Conservation (phyloP, 805 yeast genomes). For the Dipodascus albidus region DNA sequence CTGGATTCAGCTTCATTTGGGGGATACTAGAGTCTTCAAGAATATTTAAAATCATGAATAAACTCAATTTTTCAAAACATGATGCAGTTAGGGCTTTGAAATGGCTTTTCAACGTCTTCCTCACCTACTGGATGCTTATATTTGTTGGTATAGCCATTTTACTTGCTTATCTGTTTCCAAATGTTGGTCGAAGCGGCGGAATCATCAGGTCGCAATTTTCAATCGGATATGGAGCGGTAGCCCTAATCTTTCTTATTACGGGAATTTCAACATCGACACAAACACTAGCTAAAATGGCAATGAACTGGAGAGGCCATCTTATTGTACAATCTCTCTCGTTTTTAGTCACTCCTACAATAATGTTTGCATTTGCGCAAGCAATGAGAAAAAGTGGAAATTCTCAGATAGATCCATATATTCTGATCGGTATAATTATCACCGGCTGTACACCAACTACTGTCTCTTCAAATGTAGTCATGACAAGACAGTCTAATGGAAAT, state of each 20-base stretch:
- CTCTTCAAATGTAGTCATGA: constrained; percentile 87
- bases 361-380: constrained; percentile 63
- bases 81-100: not conserved
- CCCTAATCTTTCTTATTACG: constrained; percentile 68
- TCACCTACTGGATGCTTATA: constrained; percentile 64
- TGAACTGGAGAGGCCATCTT: constrained; percentile 75
- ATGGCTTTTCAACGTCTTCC: constrained; percentile 2
- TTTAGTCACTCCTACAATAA: constrained; percentile 55
- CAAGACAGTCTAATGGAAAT: constrained; percentile 75
- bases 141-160: constrained; percentile 62
- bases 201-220: constrained; percentile 61
- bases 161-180: constrained; percentile 67
- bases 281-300: constrained; percentile 48
- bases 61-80: not conserved
- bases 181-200: constrained; percentile 78
- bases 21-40: no score
- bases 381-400: constrained; percentile 46
- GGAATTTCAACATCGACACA: constrained; percentile 68
- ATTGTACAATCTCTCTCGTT: constrained; percentile 59
- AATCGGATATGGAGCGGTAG: constrained; percentile 80
- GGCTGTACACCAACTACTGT: constrained; percentile 89
- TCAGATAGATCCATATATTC: constrained; percentile 60
- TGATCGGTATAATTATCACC: constrained; percentile 73
- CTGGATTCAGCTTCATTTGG: no score
- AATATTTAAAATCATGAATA: no score